phyloP scores from a whole-genome alignment of 768 basidiomycete species.

The Multifurca ochricompacta region DNA sequence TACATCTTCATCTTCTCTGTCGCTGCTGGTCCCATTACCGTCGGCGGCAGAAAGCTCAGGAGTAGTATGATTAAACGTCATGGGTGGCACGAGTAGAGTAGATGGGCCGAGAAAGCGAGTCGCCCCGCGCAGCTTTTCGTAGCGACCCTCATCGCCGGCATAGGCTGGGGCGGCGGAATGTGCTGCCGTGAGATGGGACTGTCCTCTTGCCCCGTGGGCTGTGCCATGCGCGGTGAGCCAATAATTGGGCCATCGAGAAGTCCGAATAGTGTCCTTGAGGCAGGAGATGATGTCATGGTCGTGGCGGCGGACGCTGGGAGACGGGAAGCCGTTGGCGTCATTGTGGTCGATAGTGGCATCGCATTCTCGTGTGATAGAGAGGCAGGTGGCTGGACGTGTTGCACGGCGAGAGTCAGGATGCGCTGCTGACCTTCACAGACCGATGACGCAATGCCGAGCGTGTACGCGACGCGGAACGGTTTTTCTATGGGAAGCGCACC shows the following conservation, averaged over 20 bases:
- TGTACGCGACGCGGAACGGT: conserved; percentile 52
- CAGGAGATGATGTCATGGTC: conserved; percentile 1
- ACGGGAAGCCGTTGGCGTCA: neutral
- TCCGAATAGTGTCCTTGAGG: neutral
- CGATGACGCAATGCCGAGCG: conserved; percentile 43
- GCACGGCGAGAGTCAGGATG: conserved; percentile 48
- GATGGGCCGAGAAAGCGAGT: conserved; percentile 41
- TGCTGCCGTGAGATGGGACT: neutral
- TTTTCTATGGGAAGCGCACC: conserved; percentile 41
- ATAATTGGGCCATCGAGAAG: conserved; percentile 13
- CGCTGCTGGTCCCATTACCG: conserved; percentile 19
- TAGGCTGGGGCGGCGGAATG: conserved; percentile 11
- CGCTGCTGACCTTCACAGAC: conserved; percentile 36
- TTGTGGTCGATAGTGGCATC: neutral
- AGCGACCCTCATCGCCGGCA: conserved; percentile 10
- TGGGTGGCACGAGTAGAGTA: conserved; percentile 36
- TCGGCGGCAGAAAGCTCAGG: conserved; percentile 22
- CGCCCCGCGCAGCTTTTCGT: conserved; percentile 11
- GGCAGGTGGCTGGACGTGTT: conserved; percentile 47
- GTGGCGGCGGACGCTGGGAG: neutral
- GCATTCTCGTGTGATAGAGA: neutral
- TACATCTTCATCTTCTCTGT: conserved; percentile 21
- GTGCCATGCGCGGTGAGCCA: conserved; percentile 13
- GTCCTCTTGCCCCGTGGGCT: neutral
- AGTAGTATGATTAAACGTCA: conserved; percentile 24